Percentiles rank a stretch among this genome's conserved stretches.
Conservation (phyloP, 1,139 yeast genomes). For the Lodderomyces oxycetoniae region DNA sequence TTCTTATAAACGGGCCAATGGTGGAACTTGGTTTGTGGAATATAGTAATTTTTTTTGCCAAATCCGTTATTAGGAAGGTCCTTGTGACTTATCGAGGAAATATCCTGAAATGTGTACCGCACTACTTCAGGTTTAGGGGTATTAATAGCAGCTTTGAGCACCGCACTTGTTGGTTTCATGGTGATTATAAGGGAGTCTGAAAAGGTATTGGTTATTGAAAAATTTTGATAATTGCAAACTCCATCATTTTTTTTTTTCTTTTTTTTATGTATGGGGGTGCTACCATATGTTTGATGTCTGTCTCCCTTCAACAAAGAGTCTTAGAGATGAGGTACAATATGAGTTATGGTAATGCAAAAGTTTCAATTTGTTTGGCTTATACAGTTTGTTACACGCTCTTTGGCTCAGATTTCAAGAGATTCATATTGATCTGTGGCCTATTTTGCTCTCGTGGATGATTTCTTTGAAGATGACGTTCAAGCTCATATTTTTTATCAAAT, state of each 20-base stretch:
- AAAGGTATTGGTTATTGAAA: too few relatives aligned
- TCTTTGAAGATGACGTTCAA: slow-evolving; percentile 34
- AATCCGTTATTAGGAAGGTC: slow-evolving; percentile 30
- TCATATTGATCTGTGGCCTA: too few relatives aligned
- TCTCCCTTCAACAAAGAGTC: too few relatives aligned
- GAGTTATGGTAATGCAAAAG: too few relatives aligned
- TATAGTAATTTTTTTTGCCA: slow-evolving; percentile 43
- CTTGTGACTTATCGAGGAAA: slow-evolving; percentile 4
- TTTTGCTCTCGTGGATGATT: slow-evolving; percentile 14
- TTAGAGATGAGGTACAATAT: too few relatives aligned
- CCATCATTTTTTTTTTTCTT: too few relatives aligned
- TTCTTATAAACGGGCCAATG: slow-evolving; percentile 70
- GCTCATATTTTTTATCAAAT: slow-evolving; percentile 43
- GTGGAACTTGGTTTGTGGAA: slow-evolving; percentile 53
- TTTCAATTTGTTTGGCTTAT: too few relatives aligned
- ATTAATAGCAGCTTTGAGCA: slow-evolving; percentile 4
- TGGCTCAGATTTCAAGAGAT: not conserved
- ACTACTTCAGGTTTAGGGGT: slow-evolving; percentile 6
- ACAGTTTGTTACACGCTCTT: too few relatives aligned
- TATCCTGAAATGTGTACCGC: slow-evolving; percentile 6
- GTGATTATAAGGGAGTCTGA: too few relatives aligned
- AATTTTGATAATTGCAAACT: too few relatives aligned
- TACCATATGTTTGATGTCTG: too few relatives aligned
- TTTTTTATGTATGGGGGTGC: too few relatives aligned
- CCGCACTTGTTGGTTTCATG: slow-evolving; percentile 19